phyloP scores from a whole-genome alignment of 2,329 filamentous ascomycete species.

The Trichocomaceae sp. region DNA sequence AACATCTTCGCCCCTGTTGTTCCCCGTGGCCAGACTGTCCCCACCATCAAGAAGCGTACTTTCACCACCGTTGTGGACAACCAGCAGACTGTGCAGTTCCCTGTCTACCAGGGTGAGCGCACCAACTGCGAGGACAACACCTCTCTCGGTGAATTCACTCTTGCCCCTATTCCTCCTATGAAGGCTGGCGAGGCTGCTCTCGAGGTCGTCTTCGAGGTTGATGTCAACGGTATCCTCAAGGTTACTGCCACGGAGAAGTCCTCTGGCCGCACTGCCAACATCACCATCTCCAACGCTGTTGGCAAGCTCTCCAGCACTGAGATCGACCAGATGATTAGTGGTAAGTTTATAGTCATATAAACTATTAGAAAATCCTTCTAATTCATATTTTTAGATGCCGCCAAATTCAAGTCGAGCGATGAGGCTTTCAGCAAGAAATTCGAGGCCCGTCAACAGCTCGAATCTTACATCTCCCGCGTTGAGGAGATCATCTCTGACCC shows the following conservation, averaged over 20 bases:
- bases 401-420: slow-evolving; percentile 97
- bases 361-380: neutral
- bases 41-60: slow-evolving; percentile 74
- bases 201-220: slow-evolving; percentile 97
- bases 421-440: slow-evolving; percentile 99
- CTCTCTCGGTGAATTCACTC: slow-evolving; percentile 91
- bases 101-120: slow-evolving; percentile 91
- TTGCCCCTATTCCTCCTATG: slow-evolving; percentile 80
- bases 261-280: slow-evolving; percentile 95
- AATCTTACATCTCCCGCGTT: slow-evolving; percentile 96
- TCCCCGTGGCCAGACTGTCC: slow-evolving; percentile 67
- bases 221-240: slow-evolving; percentile 99
- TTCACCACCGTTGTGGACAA: slow-evolving; percentile 68
- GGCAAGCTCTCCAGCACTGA: slow-evolving; percentile 91
- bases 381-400: slow-evolving; percentile 57
- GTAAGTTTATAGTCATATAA: slow-evolving; percentile 39
- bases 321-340: slow-evolving; percentile 97
- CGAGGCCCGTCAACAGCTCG: slow-evolving; percentile 97
- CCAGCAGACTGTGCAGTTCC: slow-evolving; percentile 83
- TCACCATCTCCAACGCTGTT: slow-evolving; percentile 99
- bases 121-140: slow-evolving; percentile 99
- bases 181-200: slow-evolving; percentile 92
- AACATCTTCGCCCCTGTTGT: slow-evolving; percentile 98
- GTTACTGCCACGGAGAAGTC: slow-evolving; percentile 99
- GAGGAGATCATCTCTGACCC: slow-evolving; percentile 99